These are phyloP conservation scores for Ascoidea rubescens DNA, from an alignment of 805 yeast species.

Conservation along the genomic window DNA sequence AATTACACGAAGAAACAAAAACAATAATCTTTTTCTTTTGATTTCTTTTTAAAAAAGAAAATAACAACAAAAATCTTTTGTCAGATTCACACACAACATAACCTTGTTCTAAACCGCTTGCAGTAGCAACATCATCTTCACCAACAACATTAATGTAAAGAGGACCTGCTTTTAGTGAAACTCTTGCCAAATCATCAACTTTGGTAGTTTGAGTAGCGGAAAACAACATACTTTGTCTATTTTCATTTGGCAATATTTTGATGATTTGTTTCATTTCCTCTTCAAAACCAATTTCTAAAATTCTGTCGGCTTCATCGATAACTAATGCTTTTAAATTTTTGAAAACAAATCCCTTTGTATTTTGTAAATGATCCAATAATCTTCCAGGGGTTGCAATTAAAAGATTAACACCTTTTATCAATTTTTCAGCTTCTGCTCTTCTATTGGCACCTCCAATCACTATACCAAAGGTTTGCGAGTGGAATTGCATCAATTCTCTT, in stretches of 20 bases:
- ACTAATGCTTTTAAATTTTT: constrained; percentile 88
- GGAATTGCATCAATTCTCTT: constrained; percentile 79
- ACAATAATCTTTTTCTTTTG: constrained; percentile 87
- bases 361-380: constrained; percentile 89
- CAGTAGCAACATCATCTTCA: constrained; percentile 76
- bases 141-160: constrained; percentile 85
- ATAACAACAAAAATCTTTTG: constrained; percentile 76
- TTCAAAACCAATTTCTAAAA: constrained; percentile 94
- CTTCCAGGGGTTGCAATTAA: constrained; percentile 97
- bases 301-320: constrained; percentile 97
- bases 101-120: constrained; percentile 95
- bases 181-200: constrained; percentile 95
- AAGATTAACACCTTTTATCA: constrained; percentile 85
- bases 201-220: constrained; percentile 99
- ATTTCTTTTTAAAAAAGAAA: constrained; percentile 88
- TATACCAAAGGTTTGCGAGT: constrained; percentile 88
- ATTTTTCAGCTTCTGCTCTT: constrained; percentile 92
- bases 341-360: constrained; percentile 86
- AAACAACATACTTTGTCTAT: constrained; percentile 91
- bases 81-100: constrained; percentile 96
- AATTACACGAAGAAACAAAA: constrained; percentile 89
- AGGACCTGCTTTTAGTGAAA: constrained; percentile 89
- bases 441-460: constrained; percentile 98
- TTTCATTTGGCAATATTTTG: constrained; percentile 81
- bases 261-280: constrained; percentile 98